Percentiles rank a stretch among this genome's conserved stretches.
Conservation (phyloP, 176 grass and related monocot species). For the Aegilops umbellulata region DNA sequence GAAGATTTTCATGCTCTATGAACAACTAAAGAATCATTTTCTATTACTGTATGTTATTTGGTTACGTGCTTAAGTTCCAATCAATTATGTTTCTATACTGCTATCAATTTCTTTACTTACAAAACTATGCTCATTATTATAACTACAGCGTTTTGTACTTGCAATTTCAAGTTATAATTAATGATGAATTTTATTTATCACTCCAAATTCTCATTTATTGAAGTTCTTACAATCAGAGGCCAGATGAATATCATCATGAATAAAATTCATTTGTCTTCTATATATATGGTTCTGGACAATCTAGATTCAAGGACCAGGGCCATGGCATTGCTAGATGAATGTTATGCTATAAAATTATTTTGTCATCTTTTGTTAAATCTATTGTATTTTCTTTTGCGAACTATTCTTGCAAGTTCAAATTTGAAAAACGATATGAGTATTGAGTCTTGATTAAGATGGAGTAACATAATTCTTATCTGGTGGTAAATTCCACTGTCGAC, state of each 20-base stretch:
- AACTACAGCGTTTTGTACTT: not conserved
- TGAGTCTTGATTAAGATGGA: not conserved
- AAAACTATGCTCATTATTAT: not conserved
- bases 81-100: not conserved
- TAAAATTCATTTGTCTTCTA: too few species aligned
- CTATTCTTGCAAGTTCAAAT: not conserved
- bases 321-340: not conserved
- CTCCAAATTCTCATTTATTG: not conserved
- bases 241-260: not conserved
- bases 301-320: not conserved
- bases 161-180: not conserved
- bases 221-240: not conserved
- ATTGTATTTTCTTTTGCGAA: not conserved
- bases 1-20: not conserved
- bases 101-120: not conserved
- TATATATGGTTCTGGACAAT: not conserved
- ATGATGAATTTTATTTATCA: not conserved
- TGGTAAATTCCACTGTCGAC: not conserved
- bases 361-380: not conserved
- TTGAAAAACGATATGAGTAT: not conserved
- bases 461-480: not conserved
- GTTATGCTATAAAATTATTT: not conserved
- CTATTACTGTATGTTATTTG: not conserved
- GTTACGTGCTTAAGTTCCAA: not conserved
- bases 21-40: not conserved